These are phyloP conservation scores for Cyclostephanos invisitatus DNA, from an alignment of 108 stramenopile genomes.

Conservation along the genomic window DNA sequence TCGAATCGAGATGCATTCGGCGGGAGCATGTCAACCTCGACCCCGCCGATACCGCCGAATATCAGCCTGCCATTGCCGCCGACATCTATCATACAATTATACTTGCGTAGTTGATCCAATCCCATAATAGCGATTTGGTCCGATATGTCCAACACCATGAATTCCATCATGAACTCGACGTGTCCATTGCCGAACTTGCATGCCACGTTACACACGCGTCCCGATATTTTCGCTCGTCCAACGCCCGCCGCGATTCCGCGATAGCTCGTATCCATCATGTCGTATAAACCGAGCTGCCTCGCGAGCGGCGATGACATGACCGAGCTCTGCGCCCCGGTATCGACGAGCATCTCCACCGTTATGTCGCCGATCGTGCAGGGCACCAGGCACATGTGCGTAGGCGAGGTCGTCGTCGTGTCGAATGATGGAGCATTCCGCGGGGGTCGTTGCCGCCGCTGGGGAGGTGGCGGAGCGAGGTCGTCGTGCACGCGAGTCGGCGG, in stretches of 20 bases:
- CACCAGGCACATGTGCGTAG: constrained; percentile 61
- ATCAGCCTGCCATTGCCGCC: constrained; percentile 57
- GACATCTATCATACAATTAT: constrained; percentile 71
- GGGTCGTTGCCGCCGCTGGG: too few species aligned
- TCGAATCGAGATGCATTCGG: constrained; percentile 34
- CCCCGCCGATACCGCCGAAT: constrained; percentile 69
- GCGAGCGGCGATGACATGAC: constrained; percentile 67
- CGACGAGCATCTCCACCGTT: constrained; percentile 71
- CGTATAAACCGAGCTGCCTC: constrained; percentile 49
- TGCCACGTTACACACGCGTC: constrained; percentile 53
- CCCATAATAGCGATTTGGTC: constrained; percentile 67
- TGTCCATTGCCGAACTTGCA: constrained; percentile 59
- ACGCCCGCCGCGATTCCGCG: constrained; percentile 68
- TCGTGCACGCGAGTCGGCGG: too few species aligned
- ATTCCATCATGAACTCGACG: constrained; percentile 72
- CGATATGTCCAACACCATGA: constrained; percentile 60
- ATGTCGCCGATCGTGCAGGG: constrained; percentile 55
- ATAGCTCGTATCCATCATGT: constrained; percentile 50
- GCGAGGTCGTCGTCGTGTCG: not conserved
- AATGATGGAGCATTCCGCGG: constrained; percentile 17
- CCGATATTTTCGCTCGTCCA: constrained; percentile 62
- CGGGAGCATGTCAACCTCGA: constrained; percentile 63
- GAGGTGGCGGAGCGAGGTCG: too few species aligned
- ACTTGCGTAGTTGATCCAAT: constrained; percentile 75
- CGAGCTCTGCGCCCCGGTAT: constrained; percentile 68